phyloP scores from a whole-genome alignment of 257 asterid genomes.

The Cynanchum wilfordii region DNA sequence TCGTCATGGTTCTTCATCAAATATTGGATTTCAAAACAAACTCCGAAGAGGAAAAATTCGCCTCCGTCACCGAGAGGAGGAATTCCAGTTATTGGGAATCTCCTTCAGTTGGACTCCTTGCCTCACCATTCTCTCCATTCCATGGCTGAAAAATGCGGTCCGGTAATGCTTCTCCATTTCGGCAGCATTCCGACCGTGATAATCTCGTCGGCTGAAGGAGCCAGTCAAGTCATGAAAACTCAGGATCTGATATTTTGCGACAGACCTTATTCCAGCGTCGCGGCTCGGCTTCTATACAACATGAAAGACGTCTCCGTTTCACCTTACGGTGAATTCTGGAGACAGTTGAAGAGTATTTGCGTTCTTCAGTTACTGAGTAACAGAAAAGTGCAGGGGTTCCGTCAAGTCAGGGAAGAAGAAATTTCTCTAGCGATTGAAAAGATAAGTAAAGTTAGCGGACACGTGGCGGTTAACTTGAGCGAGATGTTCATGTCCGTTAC shows the following conservation, averaged over 20 bases:
- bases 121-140: slow-evolving; percentile 40
- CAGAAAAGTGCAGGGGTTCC: slow-evolving; percentile 28
- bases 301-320: slow-evolving; percentile 20
- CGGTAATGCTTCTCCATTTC: slow-evolving; percentile 46
- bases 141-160: slow-evolving; percentile 35
- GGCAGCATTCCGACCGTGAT: slow-evolving; percentile 41
- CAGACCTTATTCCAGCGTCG: slow-evolving; percentile 22
- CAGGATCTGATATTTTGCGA: slow-evolving; percentile 46
- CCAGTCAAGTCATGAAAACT: slow-evolving; percentile 44
- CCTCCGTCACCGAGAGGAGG: slow-evolving; percentile 41
- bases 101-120: slow-evolving; percentile 37
- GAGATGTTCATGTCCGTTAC: slow-evolving; percentile 17
- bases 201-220: slow-evolving; percentile 45
- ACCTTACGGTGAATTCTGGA: slow-evolving; percentile 37
- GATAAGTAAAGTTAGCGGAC: neutral
- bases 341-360: slow-evolving; percentile 30
- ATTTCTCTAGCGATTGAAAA: slow-evolving; percentile 15
- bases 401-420: slow-evolving; percentile 26
- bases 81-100: slow-evolving; percentile 51
- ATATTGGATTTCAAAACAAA: too few species aligned
- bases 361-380: slow-evolving; percentile 35
- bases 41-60: too few species aligned
- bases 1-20: too few species aligned
- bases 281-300: slow-evolving; percentile 22
- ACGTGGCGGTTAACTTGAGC: slow-evolving; percentile 19